Evolutionary conservation across 106 monocot genomes (phyloP), one percentile per base, ranked within the genome.

Genomic region (Phalaenopsis equestris): DNA sequence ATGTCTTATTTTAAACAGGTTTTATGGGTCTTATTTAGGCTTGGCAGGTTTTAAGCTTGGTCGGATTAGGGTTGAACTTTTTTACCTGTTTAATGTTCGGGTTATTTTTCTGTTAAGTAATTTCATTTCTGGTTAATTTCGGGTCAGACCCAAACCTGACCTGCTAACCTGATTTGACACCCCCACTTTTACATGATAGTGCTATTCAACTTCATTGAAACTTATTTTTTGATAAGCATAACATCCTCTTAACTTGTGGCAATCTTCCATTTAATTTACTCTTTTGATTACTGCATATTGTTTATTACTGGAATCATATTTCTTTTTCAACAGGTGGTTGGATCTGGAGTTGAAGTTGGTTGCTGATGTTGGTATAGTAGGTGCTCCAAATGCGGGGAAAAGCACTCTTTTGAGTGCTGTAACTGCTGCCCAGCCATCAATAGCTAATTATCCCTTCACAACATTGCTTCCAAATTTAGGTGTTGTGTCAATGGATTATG

Each of bases 291-390:
- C 30, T 30, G 30, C 30, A 30, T 30, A 30, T 30, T 30, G 10
- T 52, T 76, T 30, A 23, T 49, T 76, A 49, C 75, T 76, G 2
- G 75, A 75, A 49, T 23, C 42, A 30, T 49, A 49, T 21, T 41
- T 58, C 58, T 41, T 38, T 43, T 18, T 78, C 57, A 41, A 78
- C 75, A 97, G 94, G 94, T 98, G 97, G 97, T 87, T 98, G 85
- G 92, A 94, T 84, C 82, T 98, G 85, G 97, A 98, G 85, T 84
- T 98, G 52, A 98, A 98, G 84, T 81, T 98, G 61, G 94, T 98
- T 56, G 97, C 97, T 80, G 97, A 98, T 92, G 94, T 98, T 82
- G 97, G 97, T 73, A 98, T 98, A 75, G 92, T 98, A 18, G 97
- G 97, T 81, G 94, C 92, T 42, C 97, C 97, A 76, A 98, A 98